A percentile compares a stretch with the other conserved stretches of the same genome.
Conservation (phyloP, 305 asterid species). For the Coffea humblotiana region DNA sequence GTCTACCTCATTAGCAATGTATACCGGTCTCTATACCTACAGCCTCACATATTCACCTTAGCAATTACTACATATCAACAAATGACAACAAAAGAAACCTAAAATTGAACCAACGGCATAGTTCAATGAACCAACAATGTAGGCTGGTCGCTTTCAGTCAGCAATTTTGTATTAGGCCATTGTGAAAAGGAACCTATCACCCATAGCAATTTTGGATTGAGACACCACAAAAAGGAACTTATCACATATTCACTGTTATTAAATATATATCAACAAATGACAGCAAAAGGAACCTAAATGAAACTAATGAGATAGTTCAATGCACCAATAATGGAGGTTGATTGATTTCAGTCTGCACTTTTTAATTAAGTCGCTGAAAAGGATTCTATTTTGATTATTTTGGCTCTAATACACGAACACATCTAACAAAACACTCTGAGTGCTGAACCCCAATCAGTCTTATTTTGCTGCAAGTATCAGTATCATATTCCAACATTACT, state of each 20-base stretch:
- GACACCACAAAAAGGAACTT: no score
- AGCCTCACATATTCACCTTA: neutral
- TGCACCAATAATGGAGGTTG: slow-evolving; percentile 10
- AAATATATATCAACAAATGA: neutral
- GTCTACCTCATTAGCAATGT: neutral
- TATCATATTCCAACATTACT: neutral
- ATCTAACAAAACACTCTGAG: neutral
- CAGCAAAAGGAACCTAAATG: neutral
- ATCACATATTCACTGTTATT: neutral
- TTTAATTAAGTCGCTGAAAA: neutral
- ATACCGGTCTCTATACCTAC: neutral
- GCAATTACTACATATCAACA: neutral
- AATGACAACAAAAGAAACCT: neutral
- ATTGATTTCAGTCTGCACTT: slow-evolving; percentile 1
- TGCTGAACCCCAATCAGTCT: neutral
- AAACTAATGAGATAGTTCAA: neutral
- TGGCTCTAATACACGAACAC: neutral
- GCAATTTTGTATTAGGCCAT: neutral
- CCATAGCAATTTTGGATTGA: no score
- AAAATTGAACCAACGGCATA: neutral
- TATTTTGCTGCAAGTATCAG: neutral
- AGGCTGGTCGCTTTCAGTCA: slow-evolving; percentile 2
- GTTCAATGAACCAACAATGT: slow-evolving; percentile 1
- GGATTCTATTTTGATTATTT: neutral
- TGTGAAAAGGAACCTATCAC: no score